A percentile compares a stretch with the other conserved stretches of the same genome.
Evolutionary conservation across 768 basidiomycete genomes (phyloP).

Genomic region (Tubosaeta sp.): DNA sequence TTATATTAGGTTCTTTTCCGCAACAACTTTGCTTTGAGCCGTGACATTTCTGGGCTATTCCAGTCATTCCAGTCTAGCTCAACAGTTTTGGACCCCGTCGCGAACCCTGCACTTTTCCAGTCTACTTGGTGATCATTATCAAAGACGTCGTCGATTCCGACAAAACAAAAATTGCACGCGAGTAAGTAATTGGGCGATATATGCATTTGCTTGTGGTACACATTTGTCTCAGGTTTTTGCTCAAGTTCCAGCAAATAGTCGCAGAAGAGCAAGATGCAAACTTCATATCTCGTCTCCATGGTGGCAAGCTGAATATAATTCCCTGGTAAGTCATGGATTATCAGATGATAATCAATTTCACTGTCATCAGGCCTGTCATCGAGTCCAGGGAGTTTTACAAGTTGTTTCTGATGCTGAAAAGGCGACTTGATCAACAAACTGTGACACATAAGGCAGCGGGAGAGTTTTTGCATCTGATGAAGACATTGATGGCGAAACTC

Average conservation of each 20-base stretch:
- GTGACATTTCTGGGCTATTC: slow-evolving; percentile 59
- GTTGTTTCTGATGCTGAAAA: slow-evolving; percentile 44
- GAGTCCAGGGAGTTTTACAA: slow-evolving; percentile 56
- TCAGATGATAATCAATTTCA: not conserved
- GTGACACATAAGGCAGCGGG: slow-evolving; percentile 48
- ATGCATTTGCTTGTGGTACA: not conserved
- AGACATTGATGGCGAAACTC: slow-evolving; percentile 62
- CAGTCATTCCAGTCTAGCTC: slow-evolving; percentile 58
- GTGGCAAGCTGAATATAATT: slow-evolving; percentile 50
- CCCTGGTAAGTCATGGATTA: slow-evolving; percentile 39
- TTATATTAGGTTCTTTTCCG: slow-evolving; percentile 55
- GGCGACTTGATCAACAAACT: slow-evolving; percentile 42
- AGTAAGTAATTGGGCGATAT: slow-evolving; percentile 36
- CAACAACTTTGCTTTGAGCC: slow-evolving; percentile 59
- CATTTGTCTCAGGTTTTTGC: slow-evolving; percentile 39
- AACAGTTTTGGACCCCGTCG: slow-evolving; percentile 50
- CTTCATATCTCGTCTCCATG: slow-evolving; percentile 57
- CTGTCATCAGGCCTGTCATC: slow-evolving; percentile 44
- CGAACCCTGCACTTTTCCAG: slow-evolving; percentile 55
- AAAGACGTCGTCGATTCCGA: slow-evolving; percentile 67
- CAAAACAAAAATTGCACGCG: slow-evolving; percentile 51
- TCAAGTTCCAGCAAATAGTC: slow-evolving; percentile 59
- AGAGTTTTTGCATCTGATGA: slow-evolving; percentile 52
- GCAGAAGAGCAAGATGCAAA: slow-evolving; percentile 55
- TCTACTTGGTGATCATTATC: slow-evolving; percentile 60